phyloP scores from a whole-genome alignment of 2,329 filamentous ascomycete species.

The Didymellaceae sp. region DNA sequence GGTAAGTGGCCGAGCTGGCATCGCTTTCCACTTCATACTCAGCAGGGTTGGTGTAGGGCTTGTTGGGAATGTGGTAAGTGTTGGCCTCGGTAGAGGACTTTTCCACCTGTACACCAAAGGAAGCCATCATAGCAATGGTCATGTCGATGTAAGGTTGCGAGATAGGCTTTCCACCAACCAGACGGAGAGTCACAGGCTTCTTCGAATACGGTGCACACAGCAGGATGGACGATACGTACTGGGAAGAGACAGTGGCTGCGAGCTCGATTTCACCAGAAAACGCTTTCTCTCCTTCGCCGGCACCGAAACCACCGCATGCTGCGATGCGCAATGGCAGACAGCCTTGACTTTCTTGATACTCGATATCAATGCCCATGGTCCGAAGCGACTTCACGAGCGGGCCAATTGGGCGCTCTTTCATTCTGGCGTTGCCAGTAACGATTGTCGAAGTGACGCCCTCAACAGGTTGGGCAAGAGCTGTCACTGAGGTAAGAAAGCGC shows the following conservation, averaged over 20 bases:
- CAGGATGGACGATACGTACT: conserved; percentile 95
- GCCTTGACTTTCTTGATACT: conserved; percentile 82
- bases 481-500: conserved; percentile 90
- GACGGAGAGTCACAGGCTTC: conserved; percentile 83
- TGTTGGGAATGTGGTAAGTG: conserved; percentile 92
- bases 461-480: conserved; percentile 77
- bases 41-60: conserved; percentile 78
- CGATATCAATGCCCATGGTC: conserved; percentile 83
- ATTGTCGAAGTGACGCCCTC: conserved; percentile 70
- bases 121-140: conserved; percentile 96
- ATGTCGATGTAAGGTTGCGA: conserved; percentile 98
- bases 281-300: conserved; percentile 70
- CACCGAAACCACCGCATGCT: conserved; percentile 65
- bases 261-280: conserved; percentile 82
- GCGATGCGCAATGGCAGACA: conserved; percentile 85
- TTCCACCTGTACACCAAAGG: conserved; percentile 83
- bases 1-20: conserved; percentile 96
- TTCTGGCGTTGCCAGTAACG: conserved; percentile 90
- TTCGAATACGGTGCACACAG: conserved; percentile 98
- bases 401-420: conserved; percentile 95
- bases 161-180: conserved; percentile 96
- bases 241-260: conserved; percentile 95
- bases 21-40: conserved; percentile 96
- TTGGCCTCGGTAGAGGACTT: conserved; percentile 80
- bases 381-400: conserved; percentile 89